A percentile compares a stretch with the other conserved stretches of the same genome.
Evolutionary conservation across 768 basidiomycete genomes (phyloP).

Genomic region (Austroboletus eburneus): DNA sequence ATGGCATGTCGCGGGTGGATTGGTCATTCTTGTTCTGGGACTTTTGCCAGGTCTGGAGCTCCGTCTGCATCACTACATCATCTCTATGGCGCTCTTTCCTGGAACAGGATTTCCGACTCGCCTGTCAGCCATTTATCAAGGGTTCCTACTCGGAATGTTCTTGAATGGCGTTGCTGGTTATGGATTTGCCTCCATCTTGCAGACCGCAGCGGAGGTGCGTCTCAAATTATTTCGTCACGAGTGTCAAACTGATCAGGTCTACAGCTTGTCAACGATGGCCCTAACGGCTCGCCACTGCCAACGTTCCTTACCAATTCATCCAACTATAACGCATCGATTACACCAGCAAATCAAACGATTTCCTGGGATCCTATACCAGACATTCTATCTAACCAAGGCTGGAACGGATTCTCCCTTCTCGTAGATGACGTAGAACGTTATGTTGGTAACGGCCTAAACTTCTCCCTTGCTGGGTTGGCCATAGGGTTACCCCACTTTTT

Average conservation of each 20-base stretch:
- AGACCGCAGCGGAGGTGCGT: slow-evolving; percentile 67
- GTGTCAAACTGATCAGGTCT: slow-evolving; percentile 1
- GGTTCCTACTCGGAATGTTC: slow-evolving; percentile 78
- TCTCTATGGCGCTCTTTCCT: slow-evolving; percentile 70
- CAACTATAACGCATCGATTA: slow-evolving; percentile 53
- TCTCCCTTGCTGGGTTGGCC: slow-evolving; percentile 60
- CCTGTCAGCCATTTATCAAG: slow-evolving; percentile 75
- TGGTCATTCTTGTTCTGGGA: slow-evolving; percentile 62
- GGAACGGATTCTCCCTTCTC: slow-evolving; percentile 75
- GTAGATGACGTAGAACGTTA: slow-evolving; percentile 87
- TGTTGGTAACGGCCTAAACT: slow-evolving; percentile 65
- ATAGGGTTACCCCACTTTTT: slow-evolving; percentile 69
- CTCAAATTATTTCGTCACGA: background rate
- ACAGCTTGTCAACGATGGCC: slow-evolving; percentile 70
- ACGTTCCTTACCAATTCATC: slow-evolving; percentile 72
- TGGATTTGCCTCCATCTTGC: slow-evolving; percentile 74
- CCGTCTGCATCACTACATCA: slow-evolving; percentile 80
- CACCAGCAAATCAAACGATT: slow-evolving; percentile 52
- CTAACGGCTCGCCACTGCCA: slow-evolving; percentile 66
- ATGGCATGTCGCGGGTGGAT: slow-evolving; percentile 68
- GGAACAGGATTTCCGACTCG: slow-evolving; percentile 80
- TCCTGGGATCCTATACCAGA: slow-evolving; percentile 50
- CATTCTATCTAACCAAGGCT: slow-evolving; percentile 33
- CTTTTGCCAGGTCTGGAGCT: slow-evolving; percentile 65
- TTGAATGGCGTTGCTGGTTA: slow-evolving; percentile 76